These are phyloP conservation scores for Monilinia aucupariae DNA, from an alignment of 2,329 filamentous ascomycete species.

Conservation along the genomic window DNA sequence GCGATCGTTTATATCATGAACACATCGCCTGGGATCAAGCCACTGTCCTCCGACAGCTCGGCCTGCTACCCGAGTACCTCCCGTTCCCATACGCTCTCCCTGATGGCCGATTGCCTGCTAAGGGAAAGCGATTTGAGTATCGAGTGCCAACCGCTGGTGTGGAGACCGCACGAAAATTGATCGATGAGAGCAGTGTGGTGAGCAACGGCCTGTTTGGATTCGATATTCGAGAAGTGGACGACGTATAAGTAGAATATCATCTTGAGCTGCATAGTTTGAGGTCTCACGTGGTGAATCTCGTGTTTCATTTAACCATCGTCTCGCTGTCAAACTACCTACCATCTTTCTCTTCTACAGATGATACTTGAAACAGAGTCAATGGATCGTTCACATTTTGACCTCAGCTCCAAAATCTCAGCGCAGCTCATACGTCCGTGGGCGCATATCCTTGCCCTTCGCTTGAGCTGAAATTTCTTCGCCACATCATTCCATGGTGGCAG, in stretches of 20 bases:
- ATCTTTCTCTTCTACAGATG: no score
- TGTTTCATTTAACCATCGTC: no score
- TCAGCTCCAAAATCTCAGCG: no score
- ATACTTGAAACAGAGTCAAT: no score
- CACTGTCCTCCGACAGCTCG: constrained; percentile 56
- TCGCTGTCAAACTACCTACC: no score
- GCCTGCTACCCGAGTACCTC: constrained; percentile 43
- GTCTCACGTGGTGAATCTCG: no score
- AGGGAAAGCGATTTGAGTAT: constrained; percentile 46
- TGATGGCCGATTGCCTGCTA: constrained; percentile 30
- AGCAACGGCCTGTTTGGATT: constrained; percentile 50
- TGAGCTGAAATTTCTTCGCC: no score
- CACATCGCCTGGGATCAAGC: constrained; percentile 68
- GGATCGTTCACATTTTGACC: no score
- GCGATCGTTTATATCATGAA: constrained; percentile 63
- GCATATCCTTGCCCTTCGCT: no score
- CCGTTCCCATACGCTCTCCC: constrained; percentile 45
- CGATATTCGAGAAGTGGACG: constrained; percentile 25
- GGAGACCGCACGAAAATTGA: constrained; percentile 46
- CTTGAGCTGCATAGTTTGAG: no score
- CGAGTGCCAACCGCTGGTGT: constrained; percentile 54
- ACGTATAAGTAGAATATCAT: not conserved
- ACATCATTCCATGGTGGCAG: no score
- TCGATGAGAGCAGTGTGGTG: constrained; percentile 45
- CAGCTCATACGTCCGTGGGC: no score